Evolutionary conservation across 192 early-diverging fungal species (phyloP).

Genomic region (Kickxella alabastrina): DNA sequence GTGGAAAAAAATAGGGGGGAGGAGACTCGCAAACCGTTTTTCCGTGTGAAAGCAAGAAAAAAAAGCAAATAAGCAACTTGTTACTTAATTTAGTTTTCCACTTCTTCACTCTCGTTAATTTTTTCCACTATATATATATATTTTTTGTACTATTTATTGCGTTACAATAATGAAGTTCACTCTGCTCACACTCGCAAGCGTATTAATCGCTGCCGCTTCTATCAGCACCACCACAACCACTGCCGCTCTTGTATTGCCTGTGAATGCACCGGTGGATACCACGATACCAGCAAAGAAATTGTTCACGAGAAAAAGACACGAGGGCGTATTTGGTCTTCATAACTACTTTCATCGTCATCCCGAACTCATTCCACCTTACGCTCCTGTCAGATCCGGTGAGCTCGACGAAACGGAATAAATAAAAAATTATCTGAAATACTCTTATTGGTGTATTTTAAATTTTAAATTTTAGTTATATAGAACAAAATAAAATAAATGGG

Average conservation of each 20-base stretch:
- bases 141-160: no score
- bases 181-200: no score
- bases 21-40: no score
- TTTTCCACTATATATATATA: no score
- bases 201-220: no score
- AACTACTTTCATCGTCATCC: constrained; percentile 13
- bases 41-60: neutral
- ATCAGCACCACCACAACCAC: no score
- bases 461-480: neutral
- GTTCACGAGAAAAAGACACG: constrained; percentile 3
- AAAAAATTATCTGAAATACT: neutral
- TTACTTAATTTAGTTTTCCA: neutral
- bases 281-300: neutral
- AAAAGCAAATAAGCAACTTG: neutral
- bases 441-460: neutral
- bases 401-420: neutral
- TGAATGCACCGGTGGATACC: no score
- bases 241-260: no score
- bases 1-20: no score
- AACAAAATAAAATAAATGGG: no score
- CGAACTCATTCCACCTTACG: constrained; percentile 5
- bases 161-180: no score
- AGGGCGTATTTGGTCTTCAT: constrained; percentile 7
- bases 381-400: neutral
- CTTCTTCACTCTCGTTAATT: no score